Percentiles rank a stretch among this genome's conserved stretches.
Conservation (phyloP, 108 stramenopile species). For the Aureococcus anophagefferens region DNA sequence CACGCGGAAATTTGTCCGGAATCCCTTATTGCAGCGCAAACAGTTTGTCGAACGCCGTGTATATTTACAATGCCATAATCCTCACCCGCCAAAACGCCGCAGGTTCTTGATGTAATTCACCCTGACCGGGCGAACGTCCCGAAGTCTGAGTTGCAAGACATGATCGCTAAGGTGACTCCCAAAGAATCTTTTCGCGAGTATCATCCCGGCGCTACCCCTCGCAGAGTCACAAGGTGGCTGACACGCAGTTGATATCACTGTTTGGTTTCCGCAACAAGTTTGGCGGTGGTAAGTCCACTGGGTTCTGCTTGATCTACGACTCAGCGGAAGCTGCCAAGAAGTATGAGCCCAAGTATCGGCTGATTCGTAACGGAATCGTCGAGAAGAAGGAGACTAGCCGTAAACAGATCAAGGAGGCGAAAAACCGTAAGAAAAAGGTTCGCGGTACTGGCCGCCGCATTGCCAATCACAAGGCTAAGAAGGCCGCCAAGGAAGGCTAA, state of each 20-base stretch:
- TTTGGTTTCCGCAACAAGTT: conserved; percentile 95
- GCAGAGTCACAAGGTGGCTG: conserved; percentile 82
- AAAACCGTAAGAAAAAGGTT: conserved; percentile 96
- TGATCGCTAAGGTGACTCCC: conserved; percentile 56
- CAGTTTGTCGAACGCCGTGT: conserved; percentile 49
- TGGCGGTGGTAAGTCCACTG: conserved; percentile 94
- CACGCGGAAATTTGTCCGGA: conserved; percentile 96
- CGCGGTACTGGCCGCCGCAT: conserved; percentile 93
- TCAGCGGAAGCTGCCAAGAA: conserved; percentile 82
- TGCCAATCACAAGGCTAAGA: conserved; percentile 98
- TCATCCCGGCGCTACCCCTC: neutral
- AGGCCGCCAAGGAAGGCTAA: conserved; percentile 61
- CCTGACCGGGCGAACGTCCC: conserved; percentile 89
- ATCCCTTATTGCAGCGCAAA: conserved; percentile 88
- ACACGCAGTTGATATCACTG: conserved; percentile 65
- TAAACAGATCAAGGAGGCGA: conserved; percentile 97
- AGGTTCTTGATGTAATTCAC: conserved; percentile 92
- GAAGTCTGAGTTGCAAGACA: conserved; percentile 80
- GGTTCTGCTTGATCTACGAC: conserved; percentile 96
- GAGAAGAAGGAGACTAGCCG: conserved; percentile 80
- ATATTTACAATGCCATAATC: no score
- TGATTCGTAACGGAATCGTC: conserved; percentile 70
- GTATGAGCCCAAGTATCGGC: conserved; percentile 91
- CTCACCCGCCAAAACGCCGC: no score
- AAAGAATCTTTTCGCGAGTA: neutral